These are phyloP conservation scores for Ilyonectria destructans DNA, from an alignment of 2,329 filamentous ascomycete genomes.

Conservation along the genomic window DNA sequence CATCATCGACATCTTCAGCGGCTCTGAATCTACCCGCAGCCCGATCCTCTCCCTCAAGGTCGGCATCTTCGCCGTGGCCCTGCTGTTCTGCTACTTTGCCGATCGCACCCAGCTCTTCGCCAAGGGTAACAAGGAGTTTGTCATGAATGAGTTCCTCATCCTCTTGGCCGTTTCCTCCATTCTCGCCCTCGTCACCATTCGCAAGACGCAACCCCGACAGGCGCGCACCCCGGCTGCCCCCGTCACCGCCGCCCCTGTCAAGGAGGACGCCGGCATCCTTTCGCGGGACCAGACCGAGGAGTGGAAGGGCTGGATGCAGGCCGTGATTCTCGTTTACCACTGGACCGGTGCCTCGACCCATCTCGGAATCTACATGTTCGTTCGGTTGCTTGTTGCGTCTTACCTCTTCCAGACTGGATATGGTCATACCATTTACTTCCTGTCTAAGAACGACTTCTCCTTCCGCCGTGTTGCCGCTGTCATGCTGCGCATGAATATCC, in stretches of 20 bases:
- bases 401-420: slow-evolving; percentile 77
- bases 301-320: slow-evolving; percentile 79
- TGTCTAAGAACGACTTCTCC: slow-evolving; percentile 71
- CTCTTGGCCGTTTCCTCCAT: slow-evolving; percentile 34
- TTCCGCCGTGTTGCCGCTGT: slow-evolving; percentile 66
- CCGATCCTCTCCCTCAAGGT: slow-evolving; percentile 44
- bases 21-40: slow-evolving; percentile 29
- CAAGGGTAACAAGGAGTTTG: slow-evolving; percentile 48
- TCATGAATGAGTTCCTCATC: slow-evolving; percentile 37
- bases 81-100: slow-evolving; percentile 49
- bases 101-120: slow-evolving; percentile 50
- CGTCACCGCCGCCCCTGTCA: slow-evolving; percentile 6
- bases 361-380: slow-evolving; percentile 69
- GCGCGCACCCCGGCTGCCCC: slow-evolving; percentile 34
- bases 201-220: slow-evolving; percentile 35
- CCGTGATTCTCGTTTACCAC: slow-evolving; percentile 68
- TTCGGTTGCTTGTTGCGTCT: slow-evolving; percentile 68
- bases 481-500: slow-evolving; percentile 71
- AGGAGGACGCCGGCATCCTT: slow-evolving; percentile 43
- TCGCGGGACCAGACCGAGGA: slow-evolving; percentile 73
- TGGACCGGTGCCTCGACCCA: slow-evolving; percentile 67
- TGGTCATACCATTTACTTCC: slow-evolving; percentile 73
- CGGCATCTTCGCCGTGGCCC: slow-evolving; percentile 46
- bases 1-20: slow-evolving; percentile 32
- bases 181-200: slow-evolving; percentile 37